Evolutionary conservation across 2,329 filamentous ascomycete species (phyloP).

Genomic region (Aspergillus sclerotialis): DNA sequence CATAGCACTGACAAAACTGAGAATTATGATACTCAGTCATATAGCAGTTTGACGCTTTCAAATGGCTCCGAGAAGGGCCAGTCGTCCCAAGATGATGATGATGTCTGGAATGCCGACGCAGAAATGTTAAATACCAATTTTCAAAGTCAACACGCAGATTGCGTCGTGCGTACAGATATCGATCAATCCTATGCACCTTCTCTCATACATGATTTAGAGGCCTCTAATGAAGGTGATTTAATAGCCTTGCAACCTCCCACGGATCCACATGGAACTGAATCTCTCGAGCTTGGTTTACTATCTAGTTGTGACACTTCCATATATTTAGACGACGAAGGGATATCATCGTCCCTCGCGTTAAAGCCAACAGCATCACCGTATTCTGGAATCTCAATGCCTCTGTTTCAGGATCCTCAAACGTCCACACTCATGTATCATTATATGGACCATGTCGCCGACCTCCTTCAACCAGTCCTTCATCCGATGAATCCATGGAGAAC

Average conservation of each 20-base stretch:
- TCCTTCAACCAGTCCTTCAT: conserved; percentile 7
- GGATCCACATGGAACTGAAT: too few species aligned
- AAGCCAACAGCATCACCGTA: neutral
- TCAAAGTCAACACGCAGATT: too few species aligned
- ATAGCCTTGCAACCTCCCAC: too few species aligned
- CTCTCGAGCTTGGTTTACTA: neutral
- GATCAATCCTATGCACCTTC: neutral
- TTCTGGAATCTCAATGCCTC: neutral
- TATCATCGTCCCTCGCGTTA: neutral
- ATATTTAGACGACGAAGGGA: neutral
- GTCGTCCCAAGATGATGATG: neutral
- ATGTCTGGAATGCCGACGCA: neutral
- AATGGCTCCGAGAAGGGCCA: neutral
- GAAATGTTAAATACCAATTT: too few species aligned
- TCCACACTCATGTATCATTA: conserved; percentile 6
- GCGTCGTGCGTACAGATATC: neutral
- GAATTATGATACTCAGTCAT: neutral
- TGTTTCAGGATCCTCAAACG: conserved; percentile 3
- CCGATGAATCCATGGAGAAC: conserved; percentile 8
- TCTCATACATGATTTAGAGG: neutral
- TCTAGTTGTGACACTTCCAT: neutral
- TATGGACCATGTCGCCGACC: conserved; percentile 7
- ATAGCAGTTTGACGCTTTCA: neutral
- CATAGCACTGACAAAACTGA: neutral
- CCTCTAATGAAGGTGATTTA: too few species aligned